These are phyloP conservation scores for Proliferodiscus dingleyae DNA, from an alignment of 2,329 filamentous ascomycete species.

Conservation along the genomic window DNA sequence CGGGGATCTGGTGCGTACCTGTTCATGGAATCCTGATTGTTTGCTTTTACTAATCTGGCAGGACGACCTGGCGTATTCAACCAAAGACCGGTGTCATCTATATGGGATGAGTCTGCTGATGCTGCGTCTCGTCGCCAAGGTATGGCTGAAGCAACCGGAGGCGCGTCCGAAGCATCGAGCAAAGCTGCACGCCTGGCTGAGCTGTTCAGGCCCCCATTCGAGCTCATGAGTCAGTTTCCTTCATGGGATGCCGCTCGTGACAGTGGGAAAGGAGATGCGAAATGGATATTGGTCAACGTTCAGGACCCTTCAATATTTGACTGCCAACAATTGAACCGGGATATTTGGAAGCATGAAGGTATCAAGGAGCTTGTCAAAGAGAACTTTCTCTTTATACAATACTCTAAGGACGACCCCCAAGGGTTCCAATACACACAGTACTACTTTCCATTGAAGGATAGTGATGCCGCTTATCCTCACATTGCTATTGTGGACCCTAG, in stretches of 20 bases:
- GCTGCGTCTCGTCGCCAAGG: constrained; percentile 43
- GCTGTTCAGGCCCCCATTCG: constrained; percentile 87
- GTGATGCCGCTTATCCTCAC: constrained; percentile 87
- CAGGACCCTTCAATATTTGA: constrained; percentile 92
- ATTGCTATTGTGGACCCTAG: constrained; percentile 93
- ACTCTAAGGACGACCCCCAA: constrained; percentile 76
- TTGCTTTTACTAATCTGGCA: constrained; percentile 22
- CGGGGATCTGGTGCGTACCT: constrained; percentile 18
- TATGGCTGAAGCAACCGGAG: constrained; percentile 58
- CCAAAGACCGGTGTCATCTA: constrained; percentile 47
- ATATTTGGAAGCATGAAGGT: constrained; percentile 86
- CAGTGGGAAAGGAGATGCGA: constrained; percentile 79
- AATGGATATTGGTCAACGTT: constrained; percentile 94
- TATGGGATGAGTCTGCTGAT: constrained; percentile 42
- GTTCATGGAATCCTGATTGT: constrained; percentile 1
- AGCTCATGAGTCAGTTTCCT: constrained; percentile 73
- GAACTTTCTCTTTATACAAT: constrained; percentile 95
- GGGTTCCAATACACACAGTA: constrained; percentile 82
- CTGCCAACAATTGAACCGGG: constrained; percentile 88
- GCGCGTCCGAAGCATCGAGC: constrained; percentile 57
- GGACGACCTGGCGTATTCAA: constrained; percentile 63
- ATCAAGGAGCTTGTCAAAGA: constrained; percentile 79
- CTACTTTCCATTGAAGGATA: constrained; percentile 76
- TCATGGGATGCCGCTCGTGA: constrained; percentile 85
- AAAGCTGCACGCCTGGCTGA: constrained; percentile 81